phyloP scores from a whole-genome alignment of 352 stramenopile species.

The Globisporangium paddicum region DNA sequence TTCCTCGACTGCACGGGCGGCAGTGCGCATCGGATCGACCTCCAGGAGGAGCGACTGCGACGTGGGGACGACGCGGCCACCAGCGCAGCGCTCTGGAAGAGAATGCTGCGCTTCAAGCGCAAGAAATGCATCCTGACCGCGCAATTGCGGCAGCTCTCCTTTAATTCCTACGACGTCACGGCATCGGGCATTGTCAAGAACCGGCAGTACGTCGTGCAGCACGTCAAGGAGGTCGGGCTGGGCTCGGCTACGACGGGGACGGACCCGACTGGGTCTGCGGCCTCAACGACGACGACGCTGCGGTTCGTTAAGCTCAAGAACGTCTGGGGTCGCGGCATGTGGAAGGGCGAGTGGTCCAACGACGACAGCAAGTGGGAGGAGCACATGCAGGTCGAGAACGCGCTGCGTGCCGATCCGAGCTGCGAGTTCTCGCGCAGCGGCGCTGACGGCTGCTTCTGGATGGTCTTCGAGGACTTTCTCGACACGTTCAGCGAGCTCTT shows the following conservation, averaged over 20 bases:
- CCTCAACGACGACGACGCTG: constrained; percentile 20
- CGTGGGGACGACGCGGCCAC: constrained; percentile 8
- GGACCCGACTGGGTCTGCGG: neutral
- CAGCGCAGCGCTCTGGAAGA: constrained; percentile 51
- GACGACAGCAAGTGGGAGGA: constrained; percentile 85
- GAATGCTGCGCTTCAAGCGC: constrained; percentile 50
- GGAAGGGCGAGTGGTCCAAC: constrained; percentile 80
- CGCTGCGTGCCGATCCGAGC: constrained; percentile 47
- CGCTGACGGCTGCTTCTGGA: constrained; percentile 79
- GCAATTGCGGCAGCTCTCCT: constrained; percentile 65
- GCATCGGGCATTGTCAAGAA: constrained; percentile 70
- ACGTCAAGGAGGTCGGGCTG: constrained; percentile 54
- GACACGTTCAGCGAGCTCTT: constrained; percentile 72
- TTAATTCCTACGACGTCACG: constrained; percentile 58
- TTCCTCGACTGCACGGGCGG: constrained; percentile 88
- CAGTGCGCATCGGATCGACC: constrained; percentile 70
- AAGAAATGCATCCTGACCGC: constrained; percentile 61
- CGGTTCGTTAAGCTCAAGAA: constrained; percentile 82
- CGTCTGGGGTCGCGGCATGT: constrained; percentile 73
- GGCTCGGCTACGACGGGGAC: constrained; percentile 5
- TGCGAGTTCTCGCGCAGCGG: constrained; percentile 67
- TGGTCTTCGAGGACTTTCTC: constrained; percentile 73
- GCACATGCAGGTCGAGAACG: constrained; percentile 64
- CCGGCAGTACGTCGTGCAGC: constrained; percentile 66
- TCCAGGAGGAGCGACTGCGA: constrained; percentile 36